These are phyloP conservation scores for Leishmania major DNA, from an alignment of 208 protist genomes.

Conservation along the genomic window DNA sequence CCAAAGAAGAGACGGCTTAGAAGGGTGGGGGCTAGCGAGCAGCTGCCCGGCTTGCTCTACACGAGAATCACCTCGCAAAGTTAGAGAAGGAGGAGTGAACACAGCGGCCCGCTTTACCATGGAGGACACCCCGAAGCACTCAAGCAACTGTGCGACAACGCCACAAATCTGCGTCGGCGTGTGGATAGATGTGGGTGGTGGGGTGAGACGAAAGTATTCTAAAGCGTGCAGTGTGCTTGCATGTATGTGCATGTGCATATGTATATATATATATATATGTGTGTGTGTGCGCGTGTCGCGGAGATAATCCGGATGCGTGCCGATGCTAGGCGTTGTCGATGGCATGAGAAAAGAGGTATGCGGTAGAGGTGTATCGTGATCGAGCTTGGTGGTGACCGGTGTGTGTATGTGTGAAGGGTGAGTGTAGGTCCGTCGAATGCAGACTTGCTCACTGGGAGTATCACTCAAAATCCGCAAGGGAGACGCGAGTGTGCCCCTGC, in stretches of 20 bases:
- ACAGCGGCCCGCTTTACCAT: background rate
- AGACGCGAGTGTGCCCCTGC: background rate
- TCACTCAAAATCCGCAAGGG: background rate
- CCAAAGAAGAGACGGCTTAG: background rate
- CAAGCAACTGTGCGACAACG: background rate
- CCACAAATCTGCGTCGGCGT: too few relatives aligned
- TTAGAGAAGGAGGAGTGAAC: background rate
- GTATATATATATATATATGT: background rate
- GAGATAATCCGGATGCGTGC: background rate
- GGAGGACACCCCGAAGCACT: background rate
- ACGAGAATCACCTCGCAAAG: background rate
- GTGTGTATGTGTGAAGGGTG: background rate
- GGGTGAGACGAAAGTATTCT: background rate
- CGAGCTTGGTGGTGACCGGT: background rate
- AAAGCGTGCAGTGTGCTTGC: background rate
- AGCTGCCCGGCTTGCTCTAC: background rate
- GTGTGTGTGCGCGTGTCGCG: background rate
- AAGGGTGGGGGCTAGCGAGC: background rate
- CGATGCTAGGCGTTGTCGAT: background rate
- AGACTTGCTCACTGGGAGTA: background rate
- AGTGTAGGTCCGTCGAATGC: background rate
- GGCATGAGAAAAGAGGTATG: background rate
- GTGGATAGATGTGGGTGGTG: background rate
- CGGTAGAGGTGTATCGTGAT: background rate
- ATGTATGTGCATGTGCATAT: conserved; percentile 1